Base-by-base conservation (phyloP, 225 moss, liverwort and hornwort species). In the Asterella californica region DNA sequence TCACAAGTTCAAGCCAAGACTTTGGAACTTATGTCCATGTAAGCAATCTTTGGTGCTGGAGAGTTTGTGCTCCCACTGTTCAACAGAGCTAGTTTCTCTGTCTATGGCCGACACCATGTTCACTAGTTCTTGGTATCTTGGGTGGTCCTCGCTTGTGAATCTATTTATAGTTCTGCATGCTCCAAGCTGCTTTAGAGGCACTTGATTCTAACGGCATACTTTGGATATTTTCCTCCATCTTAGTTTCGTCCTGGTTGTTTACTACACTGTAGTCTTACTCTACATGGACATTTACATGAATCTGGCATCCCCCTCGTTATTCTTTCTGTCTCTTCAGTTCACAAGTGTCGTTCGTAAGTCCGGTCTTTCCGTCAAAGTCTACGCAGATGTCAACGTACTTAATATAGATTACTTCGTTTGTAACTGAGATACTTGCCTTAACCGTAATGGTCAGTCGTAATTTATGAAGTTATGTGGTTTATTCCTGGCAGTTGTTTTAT, bases 21-120 rank as follows among this genome's bases (percentile, higher is more conserved):
- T 90, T 82, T 84, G 89, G 90, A 74, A 77, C 90, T 65, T 82
- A 79, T 50, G 81, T 95, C 49, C 89, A 86, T 83, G 94, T 94
- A 87, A 62, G 90, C 49, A 70, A 67, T 25, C 10, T 32, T 70
- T 6, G 24, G 22, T 70, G 18, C 42, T 68, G 33, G 17, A 68
- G 68, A 68, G 8, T 70, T 25, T 70, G 0, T 45, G 25, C 1
- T 70, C 9, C 18, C 17, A 11, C 2, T 71, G n/a, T n/a, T 71
- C 10, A 21, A 37, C 21, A 21, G 19, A 2, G 46, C 25, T 27
- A 47, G 9, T 27, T 48, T 71, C 12, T 47, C 10, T 48, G 4
- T 22, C 18, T 37, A 70, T 42, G 38, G 22, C 24, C 22, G 38
- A 24, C 70, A 70, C 17, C 38, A 38, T 38, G 24, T 45, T 0